Percentiles rank a stretch among this genome's conserved stretches.
Evolutionary conservation across 805 yeast genomes (phyloP).

Genomic region (Cyberlindnera euphorbiiphila): DNA sequence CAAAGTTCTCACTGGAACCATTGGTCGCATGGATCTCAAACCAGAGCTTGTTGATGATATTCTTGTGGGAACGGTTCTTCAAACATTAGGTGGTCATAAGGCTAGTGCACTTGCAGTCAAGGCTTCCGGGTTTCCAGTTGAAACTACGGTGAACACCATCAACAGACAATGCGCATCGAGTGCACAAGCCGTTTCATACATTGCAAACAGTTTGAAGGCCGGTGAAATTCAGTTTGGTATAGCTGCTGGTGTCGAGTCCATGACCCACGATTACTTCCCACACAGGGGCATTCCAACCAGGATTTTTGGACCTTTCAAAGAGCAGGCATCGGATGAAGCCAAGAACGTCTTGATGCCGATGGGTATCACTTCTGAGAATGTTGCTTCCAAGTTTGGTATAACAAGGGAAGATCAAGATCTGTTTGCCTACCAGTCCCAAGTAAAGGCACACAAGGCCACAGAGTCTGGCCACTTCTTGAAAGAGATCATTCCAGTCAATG

Average conservation of each 20-base stretch:
- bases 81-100: conserved; percentile 85
- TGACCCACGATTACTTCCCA: conserved; percentile 79
- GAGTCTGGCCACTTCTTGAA: conserved; percentile 65
- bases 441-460: conserved; percentile 77
- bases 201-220: conserved; percentile 72
- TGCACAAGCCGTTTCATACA: conserved; percentile 78
- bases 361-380: conserved; percentile 92
- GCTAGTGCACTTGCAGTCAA: conserved; percentile 86
- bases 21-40: conserved; percentile 47
- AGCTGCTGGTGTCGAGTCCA: conserved; percentile 88
- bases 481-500: conserved; percentile 76
- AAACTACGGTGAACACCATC: conserved; percentile 69
- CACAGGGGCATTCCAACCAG: conserved; percentile 56
- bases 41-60: conserved; percentile 69
- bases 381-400: conserved; percentile 59
- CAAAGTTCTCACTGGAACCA: conserved; percentile 55
- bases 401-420: conserved; percentile 70
- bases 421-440: conserved; percentile 79
- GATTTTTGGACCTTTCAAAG: conserved; percentile 27
- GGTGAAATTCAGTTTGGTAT: conserved; percentile 88
- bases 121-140: conserved; percentile 81
- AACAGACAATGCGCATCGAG: conserved; percentile 94
- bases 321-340: conserved; percentile 41
- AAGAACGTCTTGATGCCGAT: conserved; percentile 80
- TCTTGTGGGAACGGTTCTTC: conserved; percentile 81